These are phyloP conservation scores for Talaromyces ruber DNA, from an alignment of 495 filamentous ascomycete species.

Conservation along the genomic window DNA sequence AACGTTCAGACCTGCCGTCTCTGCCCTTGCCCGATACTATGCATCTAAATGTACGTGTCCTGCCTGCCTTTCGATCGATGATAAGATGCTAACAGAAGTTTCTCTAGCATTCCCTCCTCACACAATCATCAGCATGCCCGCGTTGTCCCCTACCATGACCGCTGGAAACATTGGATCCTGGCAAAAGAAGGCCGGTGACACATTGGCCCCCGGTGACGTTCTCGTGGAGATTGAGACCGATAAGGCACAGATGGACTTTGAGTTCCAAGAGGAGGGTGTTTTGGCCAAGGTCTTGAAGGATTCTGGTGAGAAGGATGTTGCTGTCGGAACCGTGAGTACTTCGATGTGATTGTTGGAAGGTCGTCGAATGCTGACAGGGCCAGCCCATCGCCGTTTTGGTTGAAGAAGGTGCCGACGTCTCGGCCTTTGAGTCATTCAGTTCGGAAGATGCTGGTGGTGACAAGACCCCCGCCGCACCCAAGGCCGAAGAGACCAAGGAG, in stretches of 20 bases:
- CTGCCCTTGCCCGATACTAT: conserved; percentile 63
- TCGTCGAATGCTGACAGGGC: conserved; percentile 18
- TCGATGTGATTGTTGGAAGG: neutral
- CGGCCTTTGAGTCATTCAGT: conserved; percentile 81
- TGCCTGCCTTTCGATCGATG: conserved; percentile 9
- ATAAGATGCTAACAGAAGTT: conserved; percentile 17
- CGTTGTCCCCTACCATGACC: conserved; percentile 95
- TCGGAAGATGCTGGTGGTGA: conserved; percentile 85
- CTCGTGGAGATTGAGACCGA: conserved; percentile 99
- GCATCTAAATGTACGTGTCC: conserved; percentile 61
- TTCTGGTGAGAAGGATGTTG: conserved; percentile 85
- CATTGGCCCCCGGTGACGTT: conserved; percentile 87
- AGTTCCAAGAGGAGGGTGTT: conserved; percentile 97
- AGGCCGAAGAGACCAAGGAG: conserved; percentile 42
- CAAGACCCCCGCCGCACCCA: conserved; percentile 47
- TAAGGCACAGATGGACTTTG: conserved; percentile 99
- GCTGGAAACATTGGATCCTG: conserved; percentile 93
- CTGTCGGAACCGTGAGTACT: conserved; percentile 83
- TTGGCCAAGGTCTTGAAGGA: conserved; percentile 94
- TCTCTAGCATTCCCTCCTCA: conserved; percentile 76
- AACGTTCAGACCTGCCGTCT: conserved; percentile 34
- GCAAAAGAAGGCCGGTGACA: conserved; percentile 94
- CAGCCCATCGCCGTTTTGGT: conserved; percentile 95
- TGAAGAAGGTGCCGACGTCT: conserved; percentile 79
- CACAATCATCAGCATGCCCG: conserved; percentile 94